These are phyloP conservation scores for Myriosclerotinia duriaeana DNA, from an alignment of 2,329 filamentous ascomycete species.

Conservation along the genomic window DNA sequence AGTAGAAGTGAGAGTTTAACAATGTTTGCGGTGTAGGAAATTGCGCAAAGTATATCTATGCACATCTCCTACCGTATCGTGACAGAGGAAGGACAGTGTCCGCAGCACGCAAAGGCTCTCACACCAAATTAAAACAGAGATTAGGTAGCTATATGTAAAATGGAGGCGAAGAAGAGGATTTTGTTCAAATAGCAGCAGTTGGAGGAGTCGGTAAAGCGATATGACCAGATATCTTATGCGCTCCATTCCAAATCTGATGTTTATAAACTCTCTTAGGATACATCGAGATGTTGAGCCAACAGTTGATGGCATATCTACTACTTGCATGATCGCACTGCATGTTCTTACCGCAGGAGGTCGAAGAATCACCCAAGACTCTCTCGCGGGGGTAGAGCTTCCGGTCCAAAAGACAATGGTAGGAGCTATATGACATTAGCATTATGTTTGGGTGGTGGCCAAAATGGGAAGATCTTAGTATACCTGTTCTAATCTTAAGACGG, in stretches of 20 bases:
- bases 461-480: constrained; percentile 33
- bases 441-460: background rate
- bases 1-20: background rate
- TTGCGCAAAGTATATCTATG: background rate
- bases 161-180: background rate
- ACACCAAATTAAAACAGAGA: background rate
- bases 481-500: constrained; percentile 68
- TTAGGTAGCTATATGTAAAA: background rate
- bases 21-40: background rate
- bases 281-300: background rate
- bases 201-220: background rate
- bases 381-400: constrained; percentile 20
- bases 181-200: background rate
- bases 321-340: background rate
- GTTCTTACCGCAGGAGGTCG: background rate
- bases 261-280: background rate
- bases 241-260: background rate
- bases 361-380: background rate
- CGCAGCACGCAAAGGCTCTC: background rate
- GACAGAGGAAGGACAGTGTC: background rate
- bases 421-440: background rate
- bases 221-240: background rate
- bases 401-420: constrained; percentile 20
- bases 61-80: background rate
- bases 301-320: background rate